Evolutionary conservation across 139 green algal genomes (phyloP).

Genomic region (Coelastrella sp.): DNA sequence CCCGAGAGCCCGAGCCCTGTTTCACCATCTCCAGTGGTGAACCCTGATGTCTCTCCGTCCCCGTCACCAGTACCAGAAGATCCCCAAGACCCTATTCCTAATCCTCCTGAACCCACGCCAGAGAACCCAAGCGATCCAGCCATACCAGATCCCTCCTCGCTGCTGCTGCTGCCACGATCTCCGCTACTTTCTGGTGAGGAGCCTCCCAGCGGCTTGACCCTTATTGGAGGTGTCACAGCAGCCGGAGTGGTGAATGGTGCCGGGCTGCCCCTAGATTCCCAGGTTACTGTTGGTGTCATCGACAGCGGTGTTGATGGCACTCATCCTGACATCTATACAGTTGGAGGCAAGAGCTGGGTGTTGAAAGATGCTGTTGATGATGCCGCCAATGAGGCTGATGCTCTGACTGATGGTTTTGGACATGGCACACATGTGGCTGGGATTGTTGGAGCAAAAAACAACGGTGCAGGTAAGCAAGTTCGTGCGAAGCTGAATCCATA

Average conservation of each 20-base stretch:
- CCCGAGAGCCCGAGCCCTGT: background rate
- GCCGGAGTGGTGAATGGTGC: background rate
- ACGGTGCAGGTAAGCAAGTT: background rate
- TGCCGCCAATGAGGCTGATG: background rate
- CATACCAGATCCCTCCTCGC: no score
- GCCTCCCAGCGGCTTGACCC: background rate
- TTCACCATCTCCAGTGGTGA: background rate
- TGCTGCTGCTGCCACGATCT: background rate
- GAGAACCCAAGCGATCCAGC: no score
- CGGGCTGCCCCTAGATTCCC: background rate
- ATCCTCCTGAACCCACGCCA: no score
- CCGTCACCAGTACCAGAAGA: background rate
- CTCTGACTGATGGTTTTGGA: background rate
- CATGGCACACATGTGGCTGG: constrained; percentile 36
- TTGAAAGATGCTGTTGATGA: background rate
- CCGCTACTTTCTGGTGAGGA: background rate
- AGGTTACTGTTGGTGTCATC: constrained; percentile 1
- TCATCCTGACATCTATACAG: background rate
- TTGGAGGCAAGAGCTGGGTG: constrained; percentile 1
- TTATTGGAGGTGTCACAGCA: background rate
- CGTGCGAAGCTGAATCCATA: no score
- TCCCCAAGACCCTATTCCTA: no score
- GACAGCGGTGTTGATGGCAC: constrained; percentile 19
- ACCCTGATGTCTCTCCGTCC: background rate
- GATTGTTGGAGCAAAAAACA: constrained; percentile 10